Conservation (phyloP, 345 rosid species). For the Citrus trifoliata region DNA sequence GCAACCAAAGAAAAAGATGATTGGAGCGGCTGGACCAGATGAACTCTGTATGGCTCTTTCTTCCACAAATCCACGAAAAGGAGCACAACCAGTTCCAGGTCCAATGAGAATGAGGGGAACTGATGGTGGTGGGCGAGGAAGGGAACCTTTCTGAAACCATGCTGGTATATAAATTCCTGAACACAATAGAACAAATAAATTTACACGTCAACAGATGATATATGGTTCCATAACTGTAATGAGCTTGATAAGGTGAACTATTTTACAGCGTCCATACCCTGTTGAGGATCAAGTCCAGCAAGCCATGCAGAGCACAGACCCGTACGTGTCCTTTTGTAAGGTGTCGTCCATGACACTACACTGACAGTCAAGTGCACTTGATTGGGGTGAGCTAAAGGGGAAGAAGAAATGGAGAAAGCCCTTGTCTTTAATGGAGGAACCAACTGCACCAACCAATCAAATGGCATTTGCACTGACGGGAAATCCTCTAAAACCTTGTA, state of each 20-base stretch:
- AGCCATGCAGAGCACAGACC: slow-evolving; percentile 97
- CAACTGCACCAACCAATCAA: slow-evolving; percentile 93
- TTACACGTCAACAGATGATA: neutral
- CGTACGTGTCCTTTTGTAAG: slow-evolving; percentile 63
- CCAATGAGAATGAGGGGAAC: slow-evolving; percentile 80
- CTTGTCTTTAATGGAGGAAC: slow-evolving; percentile 81
- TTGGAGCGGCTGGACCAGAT: slow-evolving; percentile 49
- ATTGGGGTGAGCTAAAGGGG: slow-evolving; percentile 70
- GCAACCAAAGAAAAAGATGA: slow-evolving; percentile 87
- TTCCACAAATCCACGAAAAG: slow-evolving; percentile 84
- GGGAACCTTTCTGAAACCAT: slow-evolving; percentile 80
- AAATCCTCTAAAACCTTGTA: slow-evolving; percentile 86
- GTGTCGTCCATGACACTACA: slow-evolving; percentile 81
- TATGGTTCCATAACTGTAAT: neutral
- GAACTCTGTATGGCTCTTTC: slow-evolving; percentile 64
- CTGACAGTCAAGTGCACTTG: slow-evolving; percentile 87
- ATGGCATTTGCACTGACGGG: slow-evolving; percentile 87
- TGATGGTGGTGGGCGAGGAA: slow-evolving; percentile 68
- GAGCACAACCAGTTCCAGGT: slow-evolving; percentile 99
- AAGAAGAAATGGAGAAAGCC: slow-evolving; percentile 89
- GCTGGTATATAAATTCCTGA: slow-evolving; percentile 62
- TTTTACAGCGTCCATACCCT: slow-evolving; percentile 35
- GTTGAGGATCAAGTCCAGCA: slow-evolving; percentile 64
- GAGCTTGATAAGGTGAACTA: neutral
- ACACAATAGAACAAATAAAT: slow-evolving; percentile 8